These are phyloP conservation scores for Jacaranda copaia DNA, from an alignment of 257 asterid genomes.

Conservation along the genomic window DNA sequence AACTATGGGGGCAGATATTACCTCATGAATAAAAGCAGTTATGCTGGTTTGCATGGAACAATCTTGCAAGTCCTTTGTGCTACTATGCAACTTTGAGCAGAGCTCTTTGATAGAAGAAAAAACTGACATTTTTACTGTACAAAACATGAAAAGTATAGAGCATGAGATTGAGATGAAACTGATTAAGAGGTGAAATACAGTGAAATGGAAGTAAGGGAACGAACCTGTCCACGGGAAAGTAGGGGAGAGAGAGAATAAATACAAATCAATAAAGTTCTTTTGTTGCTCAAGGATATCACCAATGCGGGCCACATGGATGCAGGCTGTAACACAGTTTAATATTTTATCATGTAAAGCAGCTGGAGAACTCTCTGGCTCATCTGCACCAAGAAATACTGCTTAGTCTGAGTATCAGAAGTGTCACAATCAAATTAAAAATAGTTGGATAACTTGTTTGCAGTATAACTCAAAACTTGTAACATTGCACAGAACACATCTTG, in stretches of 20 bases:
- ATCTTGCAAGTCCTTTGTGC: constrained; percentile 46
- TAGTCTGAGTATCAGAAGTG: constrained; percentile 24
- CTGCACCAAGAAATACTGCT: constrained; percentile 49
- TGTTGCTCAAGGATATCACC: constrained; percentile 75
- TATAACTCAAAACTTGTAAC: constrained; percentile 13
- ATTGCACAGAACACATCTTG: neutral
- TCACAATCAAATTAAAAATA: constrained; percentile 8
- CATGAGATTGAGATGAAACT: constrained; percentile 17
- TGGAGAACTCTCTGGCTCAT: constrained; percentile 62
- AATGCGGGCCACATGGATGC: constrained; percentile 71
- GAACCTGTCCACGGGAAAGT: constrained; percentile 86
- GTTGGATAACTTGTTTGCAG: neutral
- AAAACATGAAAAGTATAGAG: constrained; percentile 31
- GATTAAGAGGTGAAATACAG: constrained; percentile 20
- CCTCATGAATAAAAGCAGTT: constrained; percentile 68
- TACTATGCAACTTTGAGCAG: constrained; percentile 58
- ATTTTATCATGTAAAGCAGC: constrained; percentile 69
- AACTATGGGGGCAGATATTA: constrained; percentile 40
- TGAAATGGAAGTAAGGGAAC: neutral
- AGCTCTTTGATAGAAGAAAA: constrained; percentile 81
- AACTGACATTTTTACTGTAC: constrained; percentile 73
- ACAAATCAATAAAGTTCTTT: constrained; percentile 64
- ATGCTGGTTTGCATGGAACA: constrained; percentile 40
- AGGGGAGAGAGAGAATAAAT: constrained; percentile 70
- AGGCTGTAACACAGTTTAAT: constrained; percentile 71